Evolutionary conservation across 2,329 filamentous ascomycete species (phyloP), one percentile per base, ranked within the genome.

Genomic region (Teratosphaeria zuluensis): DNA sequence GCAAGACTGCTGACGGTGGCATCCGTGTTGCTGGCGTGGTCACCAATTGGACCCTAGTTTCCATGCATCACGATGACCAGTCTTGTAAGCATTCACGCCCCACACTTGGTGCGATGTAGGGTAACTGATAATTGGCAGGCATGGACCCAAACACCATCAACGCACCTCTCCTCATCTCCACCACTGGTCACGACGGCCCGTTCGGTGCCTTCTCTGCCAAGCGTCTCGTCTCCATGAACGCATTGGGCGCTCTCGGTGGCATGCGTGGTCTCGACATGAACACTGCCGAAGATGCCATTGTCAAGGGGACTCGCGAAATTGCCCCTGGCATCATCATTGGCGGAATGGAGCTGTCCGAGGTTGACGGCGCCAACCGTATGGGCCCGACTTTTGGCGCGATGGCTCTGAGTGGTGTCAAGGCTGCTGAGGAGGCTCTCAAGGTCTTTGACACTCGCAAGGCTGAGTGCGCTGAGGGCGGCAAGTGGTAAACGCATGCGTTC

Each of bases 91-190:
- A 42, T 24, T 8, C 3, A 16, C 12, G 7, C 16, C 1, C 24
- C 6, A 38, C 4, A 21, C 21, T n/a, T 5, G 14, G 16, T 38
- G 16, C 19, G n/a, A n/a, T 42, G 7, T 19, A 48, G 8, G 9
- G 9, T 21, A 48, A 14, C 52, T 55, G 54, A 32, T 52, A 32
- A n/a, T 46, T 19, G 16, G 63, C 53, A 58, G 53, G 32, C 90
- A 95, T 96, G 91, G 92, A 96, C 74, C 91, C 91, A 66, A 95
- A 94, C 83, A 96, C 91, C 69, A 95, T 96, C 82, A 96, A 95
- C 72, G 90, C 90, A 0, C 90, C 91, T 1, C 75, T 96, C 60
- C 80, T 96, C 70, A 88, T 96, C 77, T 90, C 86, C 59, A 96
- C 91, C 28, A 96, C 91, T 0, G 92, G 91, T 55, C 91, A 96